Evolutionary conservation across 2,329 filamentous ascomycete genomes (phyloP).

Genomic region (Ascochyta viciae-villosae): DNA sequence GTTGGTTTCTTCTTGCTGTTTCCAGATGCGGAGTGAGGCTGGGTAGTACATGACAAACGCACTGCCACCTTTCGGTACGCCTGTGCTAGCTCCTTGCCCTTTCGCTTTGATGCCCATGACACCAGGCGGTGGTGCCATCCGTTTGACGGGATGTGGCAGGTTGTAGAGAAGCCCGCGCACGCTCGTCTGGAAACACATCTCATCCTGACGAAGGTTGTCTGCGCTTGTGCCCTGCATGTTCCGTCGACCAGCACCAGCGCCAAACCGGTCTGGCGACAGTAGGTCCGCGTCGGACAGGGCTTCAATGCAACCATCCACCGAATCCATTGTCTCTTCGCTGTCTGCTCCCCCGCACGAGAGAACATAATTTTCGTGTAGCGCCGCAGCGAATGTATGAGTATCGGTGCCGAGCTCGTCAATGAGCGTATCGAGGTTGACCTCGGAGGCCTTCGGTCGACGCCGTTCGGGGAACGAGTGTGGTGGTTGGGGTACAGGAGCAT

Average conservation of each 20-base stretch:
- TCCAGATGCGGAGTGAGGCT: constrained; percentile 82
- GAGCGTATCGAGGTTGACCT: constrained; percentile 68
- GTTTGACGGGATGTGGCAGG: constrained; percentile 84
- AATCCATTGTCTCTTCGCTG: constrained; percentile 71
- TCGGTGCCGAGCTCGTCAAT: constrained; percentile 95
- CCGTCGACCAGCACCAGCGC: constrained; percentile 61
- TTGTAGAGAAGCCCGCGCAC: constrained; percentile 86
- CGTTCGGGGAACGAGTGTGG: constrained; percentile 56
- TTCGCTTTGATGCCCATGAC: constrained; percentile 46
- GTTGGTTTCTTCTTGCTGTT: constrained; percentile 80
- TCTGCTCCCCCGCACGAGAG: constrained; percentile 75
- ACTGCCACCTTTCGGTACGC: constrained; percentile 57
- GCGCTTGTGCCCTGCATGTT: constrained; percentile 59
- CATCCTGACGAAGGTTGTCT: constrained; percentile 86
- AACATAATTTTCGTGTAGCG: constrained; percentile 91
- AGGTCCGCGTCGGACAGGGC: constrained; percentile 87
- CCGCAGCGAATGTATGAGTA: constrained; percentile 85
- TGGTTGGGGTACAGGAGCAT: constrained; percentile 49
- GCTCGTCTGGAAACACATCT: constrained; percentile 91
- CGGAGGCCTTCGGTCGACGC: constrained; percentile 52
- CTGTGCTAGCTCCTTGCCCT: constrained; percentile 28
- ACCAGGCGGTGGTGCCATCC: constrained; percentile 51
- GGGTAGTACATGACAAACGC: constrained; percentile 94
- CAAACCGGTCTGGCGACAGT: constrained; percentile 76
- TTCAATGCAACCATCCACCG: constrained; percentile 84